Evolutionary conservation across 305 asterid genomes (phyloP).

Genomic region (Rubia balearica): DNA sequence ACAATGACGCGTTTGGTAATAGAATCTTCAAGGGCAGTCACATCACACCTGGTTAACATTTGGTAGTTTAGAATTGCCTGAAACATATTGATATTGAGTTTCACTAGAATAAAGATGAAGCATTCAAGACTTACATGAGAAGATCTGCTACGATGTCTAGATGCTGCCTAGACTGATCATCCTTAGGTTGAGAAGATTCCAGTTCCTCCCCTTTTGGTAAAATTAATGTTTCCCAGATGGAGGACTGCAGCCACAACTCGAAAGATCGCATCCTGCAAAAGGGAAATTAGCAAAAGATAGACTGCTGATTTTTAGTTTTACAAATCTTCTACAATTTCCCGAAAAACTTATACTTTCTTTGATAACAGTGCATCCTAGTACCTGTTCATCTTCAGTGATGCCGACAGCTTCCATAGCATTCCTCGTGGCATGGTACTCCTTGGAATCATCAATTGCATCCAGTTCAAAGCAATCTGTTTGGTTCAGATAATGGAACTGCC

Average conservation of each 20-base stretch:
- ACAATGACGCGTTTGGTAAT: conserved; percentile 74
- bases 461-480: conserved; percentile 68
- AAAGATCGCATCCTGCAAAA: conserved; percentile 13
- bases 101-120: background rate
- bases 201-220: conserved; percentile 9
- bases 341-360: background rate
- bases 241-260: conserved; percentile 18
- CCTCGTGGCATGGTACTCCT: conserved; percentile 70
- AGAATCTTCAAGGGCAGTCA: conserved; percentile 67
- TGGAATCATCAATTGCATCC: conserved; percentile 70
- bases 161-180: conserved; percentile 8
- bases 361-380: conserved; percentile 13
- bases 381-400: conserved; percentile 76
- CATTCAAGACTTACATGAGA: conserved; percentile 19
- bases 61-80: background rate
- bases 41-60: conserved; percentile 50
- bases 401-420: conserved; percentile 93
- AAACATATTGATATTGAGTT: background rate
- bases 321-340: background rate
- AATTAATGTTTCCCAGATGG: conserved; percentile 14
- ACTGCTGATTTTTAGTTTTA: too few relatives aligned
- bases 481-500: conserved; percentile 72
- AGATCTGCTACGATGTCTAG: conserved; percentile 21
- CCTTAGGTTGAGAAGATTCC: conserved; percentile 14
- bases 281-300: background rate